Conservation (phyloP, 805 yeast species). For the Lachancea dasiensis region DNA sequence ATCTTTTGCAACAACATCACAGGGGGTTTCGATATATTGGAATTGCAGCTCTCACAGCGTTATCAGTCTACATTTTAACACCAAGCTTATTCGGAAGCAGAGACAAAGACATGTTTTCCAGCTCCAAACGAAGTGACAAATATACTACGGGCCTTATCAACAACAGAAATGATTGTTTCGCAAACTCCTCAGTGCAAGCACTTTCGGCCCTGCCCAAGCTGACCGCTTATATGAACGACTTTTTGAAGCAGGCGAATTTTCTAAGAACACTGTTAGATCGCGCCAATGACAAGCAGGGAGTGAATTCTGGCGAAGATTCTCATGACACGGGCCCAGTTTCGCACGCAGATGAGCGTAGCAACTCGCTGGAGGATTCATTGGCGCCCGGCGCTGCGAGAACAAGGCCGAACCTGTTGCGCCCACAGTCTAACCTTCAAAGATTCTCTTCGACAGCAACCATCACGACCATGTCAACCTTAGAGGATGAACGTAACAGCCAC, state of each 20-base stretch:
- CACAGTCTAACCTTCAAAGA: slow-evolving; percentile 9
- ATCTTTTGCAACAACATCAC: slow-evolving; percentile 18
- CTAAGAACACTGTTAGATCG: slow-evolving; percentile 8
- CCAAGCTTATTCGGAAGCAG: slow-evolving; percentile 14
- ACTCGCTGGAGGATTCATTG: slow-evolving; percentile 1
- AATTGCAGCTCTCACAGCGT: slow-evolving; percentile 11
- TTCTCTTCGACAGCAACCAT: slow-evolving; percentile 15
- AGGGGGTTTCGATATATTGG: slow-evolving; percentile 9
- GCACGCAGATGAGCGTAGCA: background rate
- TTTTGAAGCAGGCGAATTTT: slow-evolving; percentile 21
- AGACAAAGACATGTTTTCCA: slow-evolving; percentile 16
- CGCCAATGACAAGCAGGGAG: background rate
- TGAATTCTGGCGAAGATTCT: background rate
- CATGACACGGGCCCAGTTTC: background rate
- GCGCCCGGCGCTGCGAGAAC: slow-evolving; percentile 2
- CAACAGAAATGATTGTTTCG: slow-evolving; percentile 84
- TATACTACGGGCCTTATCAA: slow-evolving; percentile 80
- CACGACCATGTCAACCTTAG: slow-evolving; percentile 9
- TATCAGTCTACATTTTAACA: slow-evolving; percentile 19
- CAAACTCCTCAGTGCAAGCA: slow-evolving; percentile 83
- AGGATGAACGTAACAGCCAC: background rate
- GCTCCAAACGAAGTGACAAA: slow-evolving; percentile 54
- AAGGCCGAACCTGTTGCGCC: slow-evolving; percentile 1
- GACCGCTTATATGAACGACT: slow-evolving; percentile 46
- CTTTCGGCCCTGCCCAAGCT: slow-evolving; percentile 56